These are phyloP conservation scores for Arthrinium phaeospermum DNA, from an alignment of 2,329 filamentous ascomycete genomes.

Conservation along the genomic window DNA sequence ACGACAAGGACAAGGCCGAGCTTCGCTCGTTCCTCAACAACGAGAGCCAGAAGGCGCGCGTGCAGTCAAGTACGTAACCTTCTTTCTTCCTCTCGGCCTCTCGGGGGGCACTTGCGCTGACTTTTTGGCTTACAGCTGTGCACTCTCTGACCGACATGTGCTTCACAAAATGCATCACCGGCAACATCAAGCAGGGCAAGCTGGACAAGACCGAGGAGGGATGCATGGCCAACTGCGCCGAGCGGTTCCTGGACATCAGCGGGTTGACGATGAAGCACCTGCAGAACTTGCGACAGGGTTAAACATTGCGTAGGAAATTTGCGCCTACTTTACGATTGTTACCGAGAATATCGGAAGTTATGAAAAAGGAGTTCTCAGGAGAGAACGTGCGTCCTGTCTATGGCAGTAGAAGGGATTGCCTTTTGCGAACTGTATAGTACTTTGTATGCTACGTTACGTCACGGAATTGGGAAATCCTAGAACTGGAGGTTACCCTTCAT, in stretches of 20 bases:
- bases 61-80: constrained; percentile 62
- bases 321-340: background rate
- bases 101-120: constrained; percentile 18
- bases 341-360: background rate
- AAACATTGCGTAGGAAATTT: background rate
- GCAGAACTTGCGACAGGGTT: constrained; percentile 59
- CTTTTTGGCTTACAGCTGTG: constrained; percentile 47
- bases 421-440: background rate
- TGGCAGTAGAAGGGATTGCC: background rate
- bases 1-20: constrained; percentile 82
- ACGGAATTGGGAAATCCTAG: background rate
- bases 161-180: constrained; percentile 92
- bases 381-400: background rate
- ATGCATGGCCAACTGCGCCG: constrained; percentile 91
- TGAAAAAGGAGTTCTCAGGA: background rate
- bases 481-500: background rate
- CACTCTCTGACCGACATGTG: constrained; percentile 73
- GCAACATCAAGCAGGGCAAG: constrained; percentile 71
- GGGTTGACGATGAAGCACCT: constrained; percentile 84
- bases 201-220: constrained; percentile 80
- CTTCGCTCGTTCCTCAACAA: constrained; percentile 84
- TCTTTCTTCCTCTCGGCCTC: too few relatives aligned
- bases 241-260: constrained; percentile 91
- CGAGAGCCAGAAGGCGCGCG: constrained; percentile 82
- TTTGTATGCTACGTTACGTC: background rate